A percentile compares a stretch with the other conserved stretches of the same genome.
Conservation (phyloP, 1,284 basidiomycete species). For the Rhizoctonia solani region DNA sequence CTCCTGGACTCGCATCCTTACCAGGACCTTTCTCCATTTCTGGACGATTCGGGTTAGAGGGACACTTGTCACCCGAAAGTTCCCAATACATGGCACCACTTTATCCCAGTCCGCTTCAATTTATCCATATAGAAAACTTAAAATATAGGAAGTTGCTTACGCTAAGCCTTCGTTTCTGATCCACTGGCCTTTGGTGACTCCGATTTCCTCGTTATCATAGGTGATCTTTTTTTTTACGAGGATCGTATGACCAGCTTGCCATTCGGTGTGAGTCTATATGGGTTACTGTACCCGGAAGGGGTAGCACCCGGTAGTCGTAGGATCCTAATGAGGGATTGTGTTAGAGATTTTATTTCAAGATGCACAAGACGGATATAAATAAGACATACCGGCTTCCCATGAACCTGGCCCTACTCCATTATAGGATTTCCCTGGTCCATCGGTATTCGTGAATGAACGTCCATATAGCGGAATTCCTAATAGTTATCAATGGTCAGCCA, state of each 20-base stretch:
- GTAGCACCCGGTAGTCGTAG: conserved; percentile 79
- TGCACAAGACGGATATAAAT: too few species aligned
- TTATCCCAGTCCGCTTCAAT: too few species aligned
- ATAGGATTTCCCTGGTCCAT: conserved; percentile 79
- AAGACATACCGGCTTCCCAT: conserved; percentile 65
- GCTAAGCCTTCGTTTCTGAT: conserved; percentile 70
- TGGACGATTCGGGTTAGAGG: conserved; percentile 50
- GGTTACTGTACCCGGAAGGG: conserved; percentile 66
- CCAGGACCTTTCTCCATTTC: conserved; percentile 71
- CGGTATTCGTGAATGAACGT: conserved; percentile 84
- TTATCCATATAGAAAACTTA: too few species aligned
- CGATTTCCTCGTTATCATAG: conserved; percentile 75
- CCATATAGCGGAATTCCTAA: conserved; percentile 85
- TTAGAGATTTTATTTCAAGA: background rate
- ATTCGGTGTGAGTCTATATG: conserved; percentile 59
- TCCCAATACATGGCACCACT: conserved; percentile 65
- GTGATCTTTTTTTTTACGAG: conserved; percentile 71
- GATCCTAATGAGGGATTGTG: background rate
- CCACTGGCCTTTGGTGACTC: conserved; percentile 71
- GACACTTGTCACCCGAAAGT: conserved; percentile 77
- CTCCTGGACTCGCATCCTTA: conserved; percentile 51
- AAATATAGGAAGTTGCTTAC: conserved; percentile 67
- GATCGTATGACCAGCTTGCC: conserved; percentile 78
- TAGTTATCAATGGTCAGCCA: background rate
- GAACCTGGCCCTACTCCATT: conserved; percentile 72